A percentile compares a stretch with the other conserved stretches of the same genome.
phyloP scores from a whole-genome alignment of 2,329 filamentous ascomycete species.

The Dichotomopilus funicola region DNA sequence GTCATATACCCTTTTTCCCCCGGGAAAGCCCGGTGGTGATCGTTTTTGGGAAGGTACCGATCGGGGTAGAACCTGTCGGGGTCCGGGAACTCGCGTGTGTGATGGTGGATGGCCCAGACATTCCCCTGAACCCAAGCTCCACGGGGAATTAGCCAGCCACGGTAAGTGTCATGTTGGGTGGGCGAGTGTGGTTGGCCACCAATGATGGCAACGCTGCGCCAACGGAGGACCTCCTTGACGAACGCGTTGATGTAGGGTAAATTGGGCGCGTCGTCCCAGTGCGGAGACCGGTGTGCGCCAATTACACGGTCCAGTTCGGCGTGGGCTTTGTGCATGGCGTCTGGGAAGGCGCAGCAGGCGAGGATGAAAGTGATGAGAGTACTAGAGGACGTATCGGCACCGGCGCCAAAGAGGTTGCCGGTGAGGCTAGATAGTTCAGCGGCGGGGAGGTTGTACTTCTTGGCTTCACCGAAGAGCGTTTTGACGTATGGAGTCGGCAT shows the following conservation, averaged over 20 bases:
- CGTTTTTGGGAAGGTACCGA: slow-evolving; percentile 34
- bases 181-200: slow-evolving; percentile 45
- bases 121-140: slow-evolving; percentile 45
- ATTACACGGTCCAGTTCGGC: slow-evolving; percentile 47
- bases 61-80: slow-evolving; percentile 40
- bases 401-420: slow-evolving; percentile 43
- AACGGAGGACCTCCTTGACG: slow-evolving; percentile 50
- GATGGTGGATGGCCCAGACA: slow-evolving; percentile 43
- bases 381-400: slow-evolving; percentile 43
- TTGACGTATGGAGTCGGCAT: slow-evolving; percentile 36
- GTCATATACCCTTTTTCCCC: slow-evolving; percentile 47
- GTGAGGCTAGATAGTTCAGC: slow-evolving; percentile 41
- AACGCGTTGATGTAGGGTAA: slow-evolving; percentile 49
- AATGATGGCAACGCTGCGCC: slow-evolving; percentile 48
- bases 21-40: slow-evolving; percentile 39
- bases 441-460: slow-evolving; percentile 39
- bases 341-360: slow-evolving; percentile 44
- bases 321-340: slow-evolving; percentile 42
- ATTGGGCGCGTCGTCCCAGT: slow-evolving; percentile 39
- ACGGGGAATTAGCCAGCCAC: slow-evolving; percentile 44
- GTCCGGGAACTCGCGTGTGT: slow-evolving; percentile 41
- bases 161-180: slow-evolving; percentile 41
- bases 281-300: slow-evolving; percentile 40
- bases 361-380: slow-evolving; percentile 43
- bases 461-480: slow-evolving; percentile 40